Conservation (phyloP, 805 yeast genomes). For the Isabelozyma pseudorhagii region DNA sequence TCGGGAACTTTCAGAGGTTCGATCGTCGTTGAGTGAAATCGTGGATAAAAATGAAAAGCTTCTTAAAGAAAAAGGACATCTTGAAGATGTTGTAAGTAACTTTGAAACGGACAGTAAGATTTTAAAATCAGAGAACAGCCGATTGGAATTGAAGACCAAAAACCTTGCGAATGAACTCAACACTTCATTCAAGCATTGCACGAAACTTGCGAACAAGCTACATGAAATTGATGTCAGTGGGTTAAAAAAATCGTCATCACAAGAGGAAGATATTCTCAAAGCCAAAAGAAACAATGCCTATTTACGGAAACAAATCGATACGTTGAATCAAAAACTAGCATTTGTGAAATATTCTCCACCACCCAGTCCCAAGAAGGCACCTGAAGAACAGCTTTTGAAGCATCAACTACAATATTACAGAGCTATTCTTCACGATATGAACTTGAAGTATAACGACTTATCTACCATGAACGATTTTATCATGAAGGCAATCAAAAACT, state of each 20-base stretch:
- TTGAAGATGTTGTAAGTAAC: conserved; percentile 20
- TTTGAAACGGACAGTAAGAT: conserved; percentile 29
- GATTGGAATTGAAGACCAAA: conserved; percentile 25
- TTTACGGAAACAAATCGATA: conserved; percentile 28
- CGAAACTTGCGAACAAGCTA: conserved; percentile 26
- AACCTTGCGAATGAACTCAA: conserved; percentile 27
- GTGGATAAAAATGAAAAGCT: conserved; percentile 15
- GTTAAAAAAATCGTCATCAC: conserved; percentile 27
- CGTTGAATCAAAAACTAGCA: conserved; percentile 17
- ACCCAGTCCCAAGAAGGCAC: conserved; percentile 14
- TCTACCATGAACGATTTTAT: conserved; percentile 31
- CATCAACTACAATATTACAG: conserved; percentile 44
- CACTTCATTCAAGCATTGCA: conserved; percentile 24
- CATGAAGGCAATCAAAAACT: conserved; percentile 24
- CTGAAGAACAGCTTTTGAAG: conserved; percentile 20
- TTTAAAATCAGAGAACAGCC: conserved; percentile 24
- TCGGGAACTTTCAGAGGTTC: conserved; percentile 5
- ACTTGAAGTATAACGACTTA: conserved; percentile 31
- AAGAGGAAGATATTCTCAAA: conserved; percentile 13
- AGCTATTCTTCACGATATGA: conserved; percentile 46
- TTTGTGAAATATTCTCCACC: conserved; percentile 20
- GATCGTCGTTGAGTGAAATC: conserved; percentile 13
- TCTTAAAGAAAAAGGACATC: conserved; percentile 19
- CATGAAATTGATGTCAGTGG: conserved; percentile 17
- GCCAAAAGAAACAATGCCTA: conserved; percentile 14